A percentile compares a stretch with the other conserved stretches of the same genome.
Conservation (phyloP, 495 filamentous ascomycete genomes). For the Xylaria sp. region DNA sequence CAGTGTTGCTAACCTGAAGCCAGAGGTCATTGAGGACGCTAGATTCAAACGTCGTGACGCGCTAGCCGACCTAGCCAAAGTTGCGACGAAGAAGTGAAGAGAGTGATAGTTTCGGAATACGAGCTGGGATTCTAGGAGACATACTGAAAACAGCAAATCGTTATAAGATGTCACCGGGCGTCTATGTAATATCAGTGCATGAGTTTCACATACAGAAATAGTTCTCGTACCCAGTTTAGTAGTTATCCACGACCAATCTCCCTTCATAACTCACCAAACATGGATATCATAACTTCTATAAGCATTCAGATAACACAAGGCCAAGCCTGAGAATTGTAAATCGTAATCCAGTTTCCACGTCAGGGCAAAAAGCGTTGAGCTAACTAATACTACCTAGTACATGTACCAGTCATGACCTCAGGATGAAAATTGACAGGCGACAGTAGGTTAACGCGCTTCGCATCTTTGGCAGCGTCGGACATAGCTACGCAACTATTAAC, state of each 20-base stretch:
- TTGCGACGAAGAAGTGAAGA: constrained; percentile 54
- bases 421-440: no score
- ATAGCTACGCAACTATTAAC: no score
- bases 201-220: background rate
- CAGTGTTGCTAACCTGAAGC: constrained; percentile 33
- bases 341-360: no score
- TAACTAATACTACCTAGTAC: no score
- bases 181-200: background rate
- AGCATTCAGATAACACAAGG: background rate
- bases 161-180: background rate
- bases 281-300: background rate
- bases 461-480: no score
- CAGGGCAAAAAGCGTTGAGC: no score
- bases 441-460: no score
- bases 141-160: background rate
- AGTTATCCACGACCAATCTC: background rate
- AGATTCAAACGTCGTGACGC: constrained; percentile 76
- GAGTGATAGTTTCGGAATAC: background rate
- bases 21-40: constrained; percentile 72
- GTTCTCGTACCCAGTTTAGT: background rate
- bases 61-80: constrained; percentile 66
- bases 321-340: background rate
- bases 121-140: background rate
- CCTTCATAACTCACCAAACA: background rate
- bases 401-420: background rate